Base-by-base conservation (phyloP, 768 basidiomycete species). In the Termitomyces sp. region DNA sequence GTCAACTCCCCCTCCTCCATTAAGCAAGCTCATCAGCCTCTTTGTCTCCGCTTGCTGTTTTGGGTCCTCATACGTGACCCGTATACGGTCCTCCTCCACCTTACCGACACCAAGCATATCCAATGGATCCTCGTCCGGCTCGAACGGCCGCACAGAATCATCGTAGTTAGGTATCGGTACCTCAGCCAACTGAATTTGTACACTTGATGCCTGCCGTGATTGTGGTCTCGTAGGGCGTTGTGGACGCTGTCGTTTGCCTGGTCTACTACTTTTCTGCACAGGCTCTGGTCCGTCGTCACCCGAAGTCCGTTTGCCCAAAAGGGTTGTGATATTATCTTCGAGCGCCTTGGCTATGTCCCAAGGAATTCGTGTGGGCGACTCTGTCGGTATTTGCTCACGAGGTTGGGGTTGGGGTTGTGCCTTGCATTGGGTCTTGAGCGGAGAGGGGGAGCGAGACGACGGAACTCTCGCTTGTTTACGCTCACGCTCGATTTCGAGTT, bases 51-150 rank as follows among this genome's bases (percentile, higher is more conserved):
- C 81, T 42, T 72, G 68, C 71, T 88, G 83, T 22, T 70, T 80
- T 2, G 86, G 86, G 69, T 90, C 87, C 65, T 87, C 86, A 61
- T 89, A 90, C 57, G 74, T 76, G 9, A 90, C 85, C 6, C 79
- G 75, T 68, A 83, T 72, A 62, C 79, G 78, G 61, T 78, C 75
- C n/a, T 79, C 77, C 54, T 66, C 64, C 26, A 63, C 69, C 22
- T 73, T 68, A 4, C n/a, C 42, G 28, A 54, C 48, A 32, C 60
- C 58, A 18, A 64, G 60, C 50, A 58, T 22, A 59, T 66, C 69
- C 68, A 65, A 61, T 10, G 53, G 53, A 61, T 72, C 70, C 4
- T 73, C 64, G 24, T 72, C 68, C 6, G 62, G 51, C 9, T 71
- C 72, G 38, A 65, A 69, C 3, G 64, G 64, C 40, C 62, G 64